Percentiles rank a stretch among this genome's conserved stretches.
These are phyloP conservation scores for Sporobolomyces roseus DNA, from an alignment of 768 basidiomycete species.

Conservation along the genomic window DNA sequence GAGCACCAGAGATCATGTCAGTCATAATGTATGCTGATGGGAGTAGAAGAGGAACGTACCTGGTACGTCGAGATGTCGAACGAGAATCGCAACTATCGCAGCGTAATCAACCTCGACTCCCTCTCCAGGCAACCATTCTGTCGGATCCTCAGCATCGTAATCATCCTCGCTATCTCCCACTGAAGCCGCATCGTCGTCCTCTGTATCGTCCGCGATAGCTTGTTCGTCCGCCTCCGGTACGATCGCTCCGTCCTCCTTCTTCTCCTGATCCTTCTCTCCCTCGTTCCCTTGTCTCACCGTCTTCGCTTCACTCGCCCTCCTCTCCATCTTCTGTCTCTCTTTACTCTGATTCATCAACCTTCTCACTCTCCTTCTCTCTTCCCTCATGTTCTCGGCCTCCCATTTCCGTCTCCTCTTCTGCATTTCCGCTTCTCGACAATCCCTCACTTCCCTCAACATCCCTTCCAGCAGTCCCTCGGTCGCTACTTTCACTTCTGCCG, in stretches of 20 bases:
- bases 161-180: conserved; percentile 44
- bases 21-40: not conserved
- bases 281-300: conserved; percentile 13
- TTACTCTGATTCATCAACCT: conserved; percentile 12
- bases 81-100: conserved; percentile 86
- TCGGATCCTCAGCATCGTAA: conserved; percentile 48
- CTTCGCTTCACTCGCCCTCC: conserved; percentile 47
- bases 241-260: not conserved
- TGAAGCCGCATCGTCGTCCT: conserved; percentile 39
- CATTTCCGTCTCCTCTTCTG: conserved; percentile 12
- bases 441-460: conserved; percentile 83
- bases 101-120: conserved; percentile 86
- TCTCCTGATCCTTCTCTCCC: not conserved
- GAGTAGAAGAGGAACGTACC: conserved; percentile 56
- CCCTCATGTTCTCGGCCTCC: conserved; percentile 51
- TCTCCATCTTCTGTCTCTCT: conserved; percentile 33
- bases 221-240: conserved; percentile 18
- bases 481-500: conserved; percentile 83
- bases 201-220: conserved; percentile 28
- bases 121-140: conserved; percentile 85
- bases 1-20: not conserved
- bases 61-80: conserved; percentile 71
- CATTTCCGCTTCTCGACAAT: conserved; percentile 57
- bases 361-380: conserved; percentile 54
- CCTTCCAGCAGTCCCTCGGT: conserved; percentile 78